Percentiles rank a stretch among this genome's conserved stretches.
Evolutionary conservation across 2,329 filamentous ascomycete genomes (phyloP).

Genomic region (Neopestalotiopsis sp.): DNA sequence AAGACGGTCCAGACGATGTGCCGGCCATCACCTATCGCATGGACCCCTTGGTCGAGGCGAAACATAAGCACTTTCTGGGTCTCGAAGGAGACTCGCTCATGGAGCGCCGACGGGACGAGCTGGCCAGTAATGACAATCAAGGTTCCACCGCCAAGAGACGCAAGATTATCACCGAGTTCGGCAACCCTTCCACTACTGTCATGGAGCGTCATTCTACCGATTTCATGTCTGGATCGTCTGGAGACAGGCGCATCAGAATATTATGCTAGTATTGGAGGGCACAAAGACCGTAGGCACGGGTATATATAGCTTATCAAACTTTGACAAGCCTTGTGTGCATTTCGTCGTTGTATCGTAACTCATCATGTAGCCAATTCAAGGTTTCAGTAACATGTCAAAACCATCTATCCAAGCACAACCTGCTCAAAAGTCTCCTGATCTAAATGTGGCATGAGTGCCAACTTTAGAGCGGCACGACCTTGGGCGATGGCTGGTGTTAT

Average conservation of each 20-base stretch:
- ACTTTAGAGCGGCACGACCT: conserved; percentile 54
- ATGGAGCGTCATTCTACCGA: background rate
- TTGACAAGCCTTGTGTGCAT: background rate
- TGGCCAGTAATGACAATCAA: background rate
- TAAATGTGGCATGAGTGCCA: conserved; percentile 51
- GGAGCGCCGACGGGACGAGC: background rate
- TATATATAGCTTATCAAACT: background rate
- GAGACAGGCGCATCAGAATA: background rate
- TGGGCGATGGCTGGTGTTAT: conserved; percentile 53
- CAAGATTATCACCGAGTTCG: background rate
- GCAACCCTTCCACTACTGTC: background rate
- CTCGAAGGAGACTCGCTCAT: background rate
- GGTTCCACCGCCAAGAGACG: background rate
- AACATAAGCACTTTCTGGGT: background rate
- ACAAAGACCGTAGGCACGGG: background rate
- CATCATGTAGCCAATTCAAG: conserved; percentile 2
- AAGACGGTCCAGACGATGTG: background rate
- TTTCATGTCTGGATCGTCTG: background rate
- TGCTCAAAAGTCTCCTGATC: conserved; percentile 51
- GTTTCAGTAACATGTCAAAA: background rate
- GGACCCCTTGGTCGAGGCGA: background rate
- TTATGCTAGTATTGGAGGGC: background rate
- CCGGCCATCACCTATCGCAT: background rate
- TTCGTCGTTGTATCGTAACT: conserved; percentile 4
- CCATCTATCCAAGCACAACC: conserved; percentile 48